These are phyloP conservation scores for Trichoderma breve DNA, from an alignment of 2,329 filamentous ascomycete species.

Conservation along the genomic window DNA sequence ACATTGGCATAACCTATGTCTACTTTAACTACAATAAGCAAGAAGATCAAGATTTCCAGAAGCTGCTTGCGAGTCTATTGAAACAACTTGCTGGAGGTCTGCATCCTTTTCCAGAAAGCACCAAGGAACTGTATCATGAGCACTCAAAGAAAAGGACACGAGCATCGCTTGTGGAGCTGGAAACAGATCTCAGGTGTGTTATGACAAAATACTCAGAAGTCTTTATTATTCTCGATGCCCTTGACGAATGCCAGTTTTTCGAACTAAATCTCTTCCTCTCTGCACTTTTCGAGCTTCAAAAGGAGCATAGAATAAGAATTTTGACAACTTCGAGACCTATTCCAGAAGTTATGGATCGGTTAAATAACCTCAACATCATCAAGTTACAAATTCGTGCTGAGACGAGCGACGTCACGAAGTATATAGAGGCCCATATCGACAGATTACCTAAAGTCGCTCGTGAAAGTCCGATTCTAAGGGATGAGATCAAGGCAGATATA, in stretches of 20 bases:
- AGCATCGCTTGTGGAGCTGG: neutral
- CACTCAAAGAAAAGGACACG: neutral
- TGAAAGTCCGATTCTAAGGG: fast-evolving
- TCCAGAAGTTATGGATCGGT: neutral
- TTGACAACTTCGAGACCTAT: neutral
- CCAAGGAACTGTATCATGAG: neutral
- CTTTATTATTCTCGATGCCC: neutral
- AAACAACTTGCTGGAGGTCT: neutral
- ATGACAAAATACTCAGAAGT: neutral
- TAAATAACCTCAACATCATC: neutral
- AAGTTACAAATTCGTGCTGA: neutral
- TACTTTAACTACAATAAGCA: neutral
- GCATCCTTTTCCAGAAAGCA: neutral
- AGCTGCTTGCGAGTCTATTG: neutral
- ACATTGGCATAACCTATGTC: neutral
- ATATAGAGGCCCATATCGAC: neutral
- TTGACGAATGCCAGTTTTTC: neutral
- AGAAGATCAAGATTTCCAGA: neutral
- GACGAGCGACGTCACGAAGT: neutral
- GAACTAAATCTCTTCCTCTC: neutral
- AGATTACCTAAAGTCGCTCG: neutral
- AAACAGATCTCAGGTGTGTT: neutral
- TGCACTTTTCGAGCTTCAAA: neutral
- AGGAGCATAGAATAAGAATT: neutral
- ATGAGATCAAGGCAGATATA: neutral